Percentiles rank a stretch among this genome's conserved stretches.
Conservation (phyloP, 768 basidiomycete genomes). For the Suillus bovinus region DNA sequence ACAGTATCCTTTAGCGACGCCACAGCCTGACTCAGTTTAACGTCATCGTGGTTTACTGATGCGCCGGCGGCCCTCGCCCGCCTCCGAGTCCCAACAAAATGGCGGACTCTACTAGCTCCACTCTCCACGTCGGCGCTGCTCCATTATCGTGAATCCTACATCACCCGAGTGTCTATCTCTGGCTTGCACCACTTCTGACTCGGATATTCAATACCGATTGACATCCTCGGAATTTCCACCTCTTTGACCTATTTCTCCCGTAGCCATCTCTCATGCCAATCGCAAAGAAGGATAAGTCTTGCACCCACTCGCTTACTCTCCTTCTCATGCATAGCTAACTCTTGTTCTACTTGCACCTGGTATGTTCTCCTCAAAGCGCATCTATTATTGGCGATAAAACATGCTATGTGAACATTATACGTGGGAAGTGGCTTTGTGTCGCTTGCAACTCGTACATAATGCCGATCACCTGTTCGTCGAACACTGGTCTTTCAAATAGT, state of each 20-base stretch:
- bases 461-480: not conserved
- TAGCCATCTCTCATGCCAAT: not conserved
- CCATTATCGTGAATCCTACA: not conserved
- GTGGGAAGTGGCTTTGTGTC: conserved; percentile 1
- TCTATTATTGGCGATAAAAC: not conserved
- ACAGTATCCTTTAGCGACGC: no score
- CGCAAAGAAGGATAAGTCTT: not conserved
- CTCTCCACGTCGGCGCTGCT: not conserved
- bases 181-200: not conserved
- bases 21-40: no score
- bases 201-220: not conserved
- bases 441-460: not conserved
- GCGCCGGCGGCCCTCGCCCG: no score
- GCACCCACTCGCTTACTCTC: not conserved
- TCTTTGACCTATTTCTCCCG: not conserved
- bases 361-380: not conserved
- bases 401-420: not conserved
- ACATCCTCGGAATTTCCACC: not conserved
- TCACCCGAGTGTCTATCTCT: not conserved
- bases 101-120: not conserved
- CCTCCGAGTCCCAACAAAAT: not conserved
- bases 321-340: no score
- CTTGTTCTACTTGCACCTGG: no score
- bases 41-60: no score
- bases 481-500: not conserved